phyloP scores from a whole-genome alignment of 257 asterid species.

The Eustoma russellianum region DNA sequence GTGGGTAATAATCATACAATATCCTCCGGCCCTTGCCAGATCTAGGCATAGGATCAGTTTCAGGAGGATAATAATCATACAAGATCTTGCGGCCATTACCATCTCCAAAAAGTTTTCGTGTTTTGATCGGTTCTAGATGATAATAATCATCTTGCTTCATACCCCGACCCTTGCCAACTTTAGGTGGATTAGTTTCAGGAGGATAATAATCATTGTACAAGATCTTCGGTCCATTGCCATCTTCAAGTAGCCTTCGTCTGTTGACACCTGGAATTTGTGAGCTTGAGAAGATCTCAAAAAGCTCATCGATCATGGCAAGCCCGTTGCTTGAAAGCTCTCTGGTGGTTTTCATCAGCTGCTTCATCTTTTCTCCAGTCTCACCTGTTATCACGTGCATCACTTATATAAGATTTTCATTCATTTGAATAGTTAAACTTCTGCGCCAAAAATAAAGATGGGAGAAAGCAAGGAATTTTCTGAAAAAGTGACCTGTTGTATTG shows the following conservation, averaged over 20 bases:
- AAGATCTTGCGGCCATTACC: neutral
- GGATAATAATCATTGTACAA: neutral
- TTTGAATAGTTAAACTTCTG: too few species aligned
- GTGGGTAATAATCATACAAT: neutral
- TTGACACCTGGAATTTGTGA: constrained; percentile 12
- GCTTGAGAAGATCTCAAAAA: constrained; percentile 12
- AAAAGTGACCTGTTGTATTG: constrained; percentile 13
- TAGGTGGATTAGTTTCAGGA: too few species aligned
- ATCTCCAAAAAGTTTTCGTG: constrained; percentile 21
- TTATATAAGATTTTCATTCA: too few species aligned
- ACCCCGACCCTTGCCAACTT: too few species aligned
- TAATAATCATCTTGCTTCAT: too few species aligned
- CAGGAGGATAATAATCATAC: neutral
- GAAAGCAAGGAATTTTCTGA: too few species aligned
- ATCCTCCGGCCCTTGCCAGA: neutral
- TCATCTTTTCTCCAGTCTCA: constrained; percentile 58
- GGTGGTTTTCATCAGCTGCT: constrained; percentile 23
- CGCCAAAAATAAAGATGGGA: too few species aligned
- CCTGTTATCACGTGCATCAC: constrained; percentile 3
- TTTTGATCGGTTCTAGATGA: too few species aligned
- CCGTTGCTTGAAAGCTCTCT: constrained; percentile 57
- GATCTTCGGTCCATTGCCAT: neutral
- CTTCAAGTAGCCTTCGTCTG: constrained; percentile 21
- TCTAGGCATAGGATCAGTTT: too few species aligned
- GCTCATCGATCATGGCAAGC: constrained; percentile 38